These are phyloP conservation scores for Picea sitchensis DNA, from an alignment of 75 land plant species.

Conservation along the genomic window DNA sequence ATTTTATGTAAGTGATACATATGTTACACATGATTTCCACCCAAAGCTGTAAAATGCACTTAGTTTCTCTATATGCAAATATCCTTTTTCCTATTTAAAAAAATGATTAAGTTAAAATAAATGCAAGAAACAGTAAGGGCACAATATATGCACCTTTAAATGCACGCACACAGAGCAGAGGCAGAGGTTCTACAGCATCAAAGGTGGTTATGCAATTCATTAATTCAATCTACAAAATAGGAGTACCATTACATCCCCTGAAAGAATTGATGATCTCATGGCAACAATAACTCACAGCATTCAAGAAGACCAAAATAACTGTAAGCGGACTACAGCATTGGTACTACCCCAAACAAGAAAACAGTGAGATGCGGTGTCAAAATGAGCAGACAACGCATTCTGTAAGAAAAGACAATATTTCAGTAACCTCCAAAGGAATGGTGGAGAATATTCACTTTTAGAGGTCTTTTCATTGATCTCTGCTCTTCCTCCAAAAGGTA, in stretches of 20 bases:
- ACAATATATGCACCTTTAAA: not conserved
- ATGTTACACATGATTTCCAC: too few species aligned
- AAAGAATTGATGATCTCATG: not conserved
- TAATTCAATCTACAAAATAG: not conserved
- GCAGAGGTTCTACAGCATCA: not conserved
- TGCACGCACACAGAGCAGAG: not conserved
- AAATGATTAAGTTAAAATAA: not conserved
- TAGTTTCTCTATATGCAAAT: too few species aligned
- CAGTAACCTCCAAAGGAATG: not conserved
- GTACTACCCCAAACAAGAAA: not conserved
- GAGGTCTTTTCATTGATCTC: not conserved
- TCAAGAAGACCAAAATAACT: too few species aligned
- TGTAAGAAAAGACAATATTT: not conserved
- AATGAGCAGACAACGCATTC: not conserved
- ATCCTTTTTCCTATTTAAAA: too few species aligned
- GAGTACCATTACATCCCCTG: not conserved
- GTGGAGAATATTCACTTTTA: slow-evolving; percentile 1
- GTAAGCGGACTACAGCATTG: not conserved
- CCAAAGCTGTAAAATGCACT: too few species aligned
- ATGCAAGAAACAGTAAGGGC: not conserved
- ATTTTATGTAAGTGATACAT: too few species aligned
- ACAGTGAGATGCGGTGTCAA: not conserved
- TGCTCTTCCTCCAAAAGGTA: not conserved
- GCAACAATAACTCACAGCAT: too few species aligned
- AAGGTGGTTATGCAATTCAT: not conserved